A percentile compares a stretch with the other conserved stretches of the same genome.
phyloP scores from a whole-genome alignment of 1,284 basidiomycete species.

The Sanguinoderma infundibulare region DNA sequence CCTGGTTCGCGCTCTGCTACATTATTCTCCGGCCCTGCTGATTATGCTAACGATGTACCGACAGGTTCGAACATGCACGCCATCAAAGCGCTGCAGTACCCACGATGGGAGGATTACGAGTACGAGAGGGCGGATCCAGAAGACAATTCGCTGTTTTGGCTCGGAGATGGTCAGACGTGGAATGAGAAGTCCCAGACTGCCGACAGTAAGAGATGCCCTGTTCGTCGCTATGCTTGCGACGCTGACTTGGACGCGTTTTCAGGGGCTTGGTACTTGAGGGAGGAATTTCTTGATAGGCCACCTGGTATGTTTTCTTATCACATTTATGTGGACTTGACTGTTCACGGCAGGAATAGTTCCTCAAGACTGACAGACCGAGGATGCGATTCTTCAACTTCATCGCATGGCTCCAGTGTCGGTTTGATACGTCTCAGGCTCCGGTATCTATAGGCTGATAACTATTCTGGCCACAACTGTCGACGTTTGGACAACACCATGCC shows the following conservation, averaged over 20 bases:
- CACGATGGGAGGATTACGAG: conserved; percentile 69
- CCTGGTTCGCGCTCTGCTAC: conserved; percentile 45
- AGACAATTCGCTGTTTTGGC: conserved; percentile 58
- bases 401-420: too few relatives aligned
- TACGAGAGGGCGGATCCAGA: conserved; percentile 52
- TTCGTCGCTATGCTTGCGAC: conserved; percentile 29
- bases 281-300: conserved; percentile 39
- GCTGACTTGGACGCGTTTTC: background rate
- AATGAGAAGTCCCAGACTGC: conserved; percentile 46
- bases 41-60: background rate
- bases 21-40: background rate
- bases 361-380: too few relatives aligned
- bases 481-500: too few relatives aligned
- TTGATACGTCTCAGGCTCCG: too few relatives aligned
- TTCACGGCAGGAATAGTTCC: too few relatives aligned
- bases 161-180: conserved; percentile 58
- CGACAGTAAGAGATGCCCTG: too few relatives aligned
- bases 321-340: too few relatives aligned
- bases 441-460: background rate
- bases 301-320: background rate
- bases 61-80: conserved; percentile 59
- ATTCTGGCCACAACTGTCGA: background rate
- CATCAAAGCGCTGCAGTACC: conserved; percentile 50
- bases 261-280: conserved; percentile 55
- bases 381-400: too few relatives aligned